Base-by-base conservation (phyloP, 129 eudicot genomes). In the Helichrysum umbraculigerum region DNA sequence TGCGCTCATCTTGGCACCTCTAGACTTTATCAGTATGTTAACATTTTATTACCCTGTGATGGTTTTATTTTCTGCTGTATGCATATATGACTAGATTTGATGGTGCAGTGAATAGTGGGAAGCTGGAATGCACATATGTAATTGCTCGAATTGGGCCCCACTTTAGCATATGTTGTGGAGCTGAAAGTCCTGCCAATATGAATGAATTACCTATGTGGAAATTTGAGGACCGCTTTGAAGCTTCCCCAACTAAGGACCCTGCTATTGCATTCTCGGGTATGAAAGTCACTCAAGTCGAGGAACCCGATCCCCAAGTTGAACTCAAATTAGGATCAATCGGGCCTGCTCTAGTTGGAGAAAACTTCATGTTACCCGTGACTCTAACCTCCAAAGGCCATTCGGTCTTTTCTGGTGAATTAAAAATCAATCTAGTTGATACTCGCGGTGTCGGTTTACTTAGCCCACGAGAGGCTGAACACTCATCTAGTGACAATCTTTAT, bases 101-200 rank as follows among this genome's bases (percentile, higher is more conserved):
- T 73, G 71, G 20, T 89, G 90, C 96, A 94, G 99, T 87, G 51
- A 93, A 83, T 83, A 94, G 97, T 50, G 99, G 99, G 67, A 94
- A 94, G 83, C 99, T 94, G 41, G 99, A 94, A 74, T 94, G 99
- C 81, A 83, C 91, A 60, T 91, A 90, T 63, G 92, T 94, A 22
- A 89, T 91, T 66, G 96, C 96, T 44, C 89, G 96, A 81, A 78
- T 91, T 37, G 97, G 97, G 73, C 80, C 93, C 41, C 85, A 85
- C 77, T 84, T 94, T 78, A 94, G 97, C 73, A 89, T 94, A 80
- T 89, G 96, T 69, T 94, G 99, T 89, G 89, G 93, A 83, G 93
- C 97, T 19, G 99, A 94, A 77, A 94, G 99, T 74, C 99, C 99
- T 19, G 99, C 96, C 81, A 87, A 93, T 19, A 87, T 94, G 97